Evolutionary conservation across 169 alveolate genomes (phyloP).

Genomic region (Ichthyophthirius multifiliis): DNA sequence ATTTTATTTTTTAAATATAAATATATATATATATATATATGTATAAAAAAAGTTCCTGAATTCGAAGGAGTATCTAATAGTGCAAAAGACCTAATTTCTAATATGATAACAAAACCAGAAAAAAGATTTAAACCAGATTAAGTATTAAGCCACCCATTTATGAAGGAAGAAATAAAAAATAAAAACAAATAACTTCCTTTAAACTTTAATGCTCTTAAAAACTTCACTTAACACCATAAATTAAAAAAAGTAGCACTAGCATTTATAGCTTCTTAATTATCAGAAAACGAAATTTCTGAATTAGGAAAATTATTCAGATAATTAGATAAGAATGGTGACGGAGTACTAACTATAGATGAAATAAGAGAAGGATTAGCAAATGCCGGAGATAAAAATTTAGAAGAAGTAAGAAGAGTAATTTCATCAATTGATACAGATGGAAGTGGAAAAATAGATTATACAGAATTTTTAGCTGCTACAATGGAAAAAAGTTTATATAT

Average conservation of each 20-base stretch:
- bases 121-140: conserved; percentile 54
- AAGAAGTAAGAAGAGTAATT: conserved; percentile 19
- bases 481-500: conserved; percentile 48
- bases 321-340: conserved; percentile 72
- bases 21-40: neutral
- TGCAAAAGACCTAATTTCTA: conserved; percentile 63
- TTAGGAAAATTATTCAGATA: conserved; percentile 60
- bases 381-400: neutral
- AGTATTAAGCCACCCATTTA: conserved; percentile 60
- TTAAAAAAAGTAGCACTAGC: conserved; percentile 74
- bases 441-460: conserved; percentile 61
- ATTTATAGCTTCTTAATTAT: conserved; percentile 66
- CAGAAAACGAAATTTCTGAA: conserved; percentile 67
- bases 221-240: conserved; percentile 37
- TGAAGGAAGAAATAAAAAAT: conserved; percentile 33
- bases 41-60: conserved; percentile 37
- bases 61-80: conserved; percentile 58
- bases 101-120: conserved; percentile 60
- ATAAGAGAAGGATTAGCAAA: conserved; percentile 65
- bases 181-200: conserved; percentile 15
- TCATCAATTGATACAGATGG: conserved; percentile 49
- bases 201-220: conserved; percentile 28
- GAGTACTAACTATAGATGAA: conserved; percentile 65
- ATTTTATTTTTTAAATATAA: neutral
- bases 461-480: conserved; percentile 79